Conservation (phyloP, 495 filamentous ascomycete species). For the Penicillium pancosmium region DNA sequence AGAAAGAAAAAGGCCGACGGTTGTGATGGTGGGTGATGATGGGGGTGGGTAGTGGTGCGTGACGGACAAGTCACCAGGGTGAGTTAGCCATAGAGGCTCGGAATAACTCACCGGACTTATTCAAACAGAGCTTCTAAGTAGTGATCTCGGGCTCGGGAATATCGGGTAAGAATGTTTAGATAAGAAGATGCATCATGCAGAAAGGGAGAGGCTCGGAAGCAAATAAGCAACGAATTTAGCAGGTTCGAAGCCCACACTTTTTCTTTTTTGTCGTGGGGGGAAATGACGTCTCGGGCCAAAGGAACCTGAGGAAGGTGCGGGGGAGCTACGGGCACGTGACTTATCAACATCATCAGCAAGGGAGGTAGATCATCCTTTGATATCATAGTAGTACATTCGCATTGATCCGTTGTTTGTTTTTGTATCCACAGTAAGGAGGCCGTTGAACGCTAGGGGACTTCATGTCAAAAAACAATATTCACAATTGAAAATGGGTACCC, state of each 20-base stretch:
- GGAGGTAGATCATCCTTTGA: conserved; percentile 15
- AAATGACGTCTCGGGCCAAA: conserved; percentile 47
- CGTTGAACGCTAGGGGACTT: conserved; percentile 26
- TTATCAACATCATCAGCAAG: neutral
- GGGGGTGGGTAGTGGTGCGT: too few species aligned
- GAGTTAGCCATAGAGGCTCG: too few species aligned
- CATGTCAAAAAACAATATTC: conserved; percentile 37
- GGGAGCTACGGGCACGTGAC: conserved; percentile 17
- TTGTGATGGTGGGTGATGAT: too few species aligned
- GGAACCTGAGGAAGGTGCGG: conserved; percentile 24
- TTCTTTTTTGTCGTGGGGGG: neutral
- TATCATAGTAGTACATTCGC: conserved; percentile 22
- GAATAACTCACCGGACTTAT: too few species aligned
- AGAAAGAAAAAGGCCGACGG: too few species aligned
- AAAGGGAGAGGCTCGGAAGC: neutral
- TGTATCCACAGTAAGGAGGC: conserved; percentile 29
- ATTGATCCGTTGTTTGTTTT: conserved; percentile 21
- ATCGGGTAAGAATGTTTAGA: neutral
- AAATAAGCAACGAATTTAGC: neutral
- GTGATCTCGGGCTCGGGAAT: neutral
- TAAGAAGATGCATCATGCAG: neutral
- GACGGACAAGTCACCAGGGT: too few species aligned
- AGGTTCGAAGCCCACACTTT: neutral
- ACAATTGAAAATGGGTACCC: conserved; percentile 38
- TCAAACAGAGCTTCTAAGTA: neutral